Conservation (phyloP, 192 early-diverging fungal species). For the Backusella luteola region DNA sequence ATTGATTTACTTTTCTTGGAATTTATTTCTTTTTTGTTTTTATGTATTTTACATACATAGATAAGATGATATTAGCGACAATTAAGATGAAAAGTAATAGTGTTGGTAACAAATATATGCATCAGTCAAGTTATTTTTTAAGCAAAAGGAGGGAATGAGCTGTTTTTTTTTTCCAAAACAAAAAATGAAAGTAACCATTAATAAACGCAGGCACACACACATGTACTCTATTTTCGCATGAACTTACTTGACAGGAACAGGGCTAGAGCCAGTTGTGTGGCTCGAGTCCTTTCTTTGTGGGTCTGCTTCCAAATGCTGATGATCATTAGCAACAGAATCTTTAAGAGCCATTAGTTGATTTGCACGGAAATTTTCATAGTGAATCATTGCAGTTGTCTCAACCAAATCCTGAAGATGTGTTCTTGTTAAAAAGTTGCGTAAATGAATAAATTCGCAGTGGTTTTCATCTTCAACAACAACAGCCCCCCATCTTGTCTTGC, state of each 20-base stretch:
- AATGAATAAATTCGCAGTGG: conserved; percentile 93
- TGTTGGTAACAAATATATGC: background rate
- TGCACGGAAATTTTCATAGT: conserved; percentile 95
- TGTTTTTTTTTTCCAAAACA: background rate
- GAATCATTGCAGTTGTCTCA: conserved; percentile 89
- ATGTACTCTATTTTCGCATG: background rate
- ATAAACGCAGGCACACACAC: background rate
- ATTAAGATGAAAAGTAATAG: background rate
- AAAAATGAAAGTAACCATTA: background rate
- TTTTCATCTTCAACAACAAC: conserved; percentile 84
- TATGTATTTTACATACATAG: background rate
- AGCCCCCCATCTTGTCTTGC: conserved; percentile 83
- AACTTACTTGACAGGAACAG: conserved; percentile 5
- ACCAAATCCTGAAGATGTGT: conserved; percentile 96
- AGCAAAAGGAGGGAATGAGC: conserved; percentile 5
- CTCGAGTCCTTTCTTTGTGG: background rate
- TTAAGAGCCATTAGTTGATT: conserved; percentile 49
- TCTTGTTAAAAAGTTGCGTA: conserved; percentile 86
- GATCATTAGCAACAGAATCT: background rate
- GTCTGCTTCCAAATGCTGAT: background rate
- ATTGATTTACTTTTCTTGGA: background rate
- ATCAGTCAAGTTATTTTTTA: background rate
- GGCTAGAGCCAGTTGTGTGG: background rate
- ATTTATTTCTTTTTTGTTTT: background rate
- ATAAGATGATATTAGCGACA: background rate